Percentiles rank a stretch among this genome's conserved stretches.
Conservation (phyloP, 2,329 filamentous ascomycete genomes). For the Trichophyton simii region DNA sequence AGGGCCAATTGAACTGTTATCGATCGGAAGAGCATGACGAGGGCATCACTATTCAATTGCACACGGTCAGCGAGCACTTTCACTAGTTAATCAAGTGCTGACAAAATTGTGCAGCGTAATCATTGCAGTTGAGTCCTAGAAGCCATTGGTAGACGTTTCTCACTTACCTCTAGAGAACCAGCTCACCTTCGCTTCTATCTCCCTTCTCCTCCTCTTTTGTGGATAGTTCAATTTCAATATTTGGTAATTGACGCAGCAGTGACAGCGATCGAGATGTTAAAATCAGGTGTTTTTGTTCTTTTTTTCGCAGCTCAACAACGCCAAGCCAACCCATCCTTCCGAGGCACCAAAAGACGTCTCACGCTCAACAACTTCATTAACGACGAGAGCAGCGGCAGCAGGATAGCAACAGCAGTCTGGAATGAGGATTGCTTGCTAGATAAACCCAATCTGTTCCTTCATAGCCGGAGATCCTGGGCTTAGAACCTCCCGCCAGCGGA, state of each 20-base stretch:
- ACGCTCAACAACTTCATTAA: not conserved
- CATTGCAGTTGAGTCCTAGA: no score
- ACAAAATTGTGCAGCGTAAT: no score
- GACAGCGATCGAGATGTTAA: not conserved
- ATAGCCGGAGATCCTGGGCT: not conserved
- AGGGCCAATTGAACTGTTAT: not conserved
- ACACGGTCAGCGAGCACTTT: not conserved
- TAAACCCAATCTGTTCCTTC: not conserved
- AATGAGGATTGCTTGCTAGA: not conserved
- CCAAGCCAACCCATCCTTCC: not conserved
- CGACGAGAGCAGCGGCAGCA: not conserved
- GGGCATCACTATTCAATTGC: not conserved
- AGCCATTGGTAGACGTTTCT: no score
- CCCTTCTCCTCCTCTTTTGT: no score
- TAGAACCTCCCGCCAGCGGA: not conserved
- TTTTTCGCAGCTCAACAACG: not conserved
- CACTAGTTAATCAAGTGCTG: not conserved
- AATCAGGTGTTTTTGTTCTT: not conserved
- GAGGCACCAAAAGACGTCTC: not conserved
- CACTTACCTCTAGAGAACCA: no score
- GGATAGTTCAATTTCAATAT: not conserved
- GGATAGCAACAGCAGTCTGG: not conserved
- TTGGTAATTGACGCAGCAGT: not conserved
- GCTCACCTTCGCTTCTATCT: no score
- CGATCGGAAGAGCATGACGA: not conserved